A percentile compares a stretch with the other conserved stretches of the same genome.
These are phyloP conservation scores for Populus alba DNA, from an alignment of 345 rosid species.

Conservation along the genomic window DNA sequence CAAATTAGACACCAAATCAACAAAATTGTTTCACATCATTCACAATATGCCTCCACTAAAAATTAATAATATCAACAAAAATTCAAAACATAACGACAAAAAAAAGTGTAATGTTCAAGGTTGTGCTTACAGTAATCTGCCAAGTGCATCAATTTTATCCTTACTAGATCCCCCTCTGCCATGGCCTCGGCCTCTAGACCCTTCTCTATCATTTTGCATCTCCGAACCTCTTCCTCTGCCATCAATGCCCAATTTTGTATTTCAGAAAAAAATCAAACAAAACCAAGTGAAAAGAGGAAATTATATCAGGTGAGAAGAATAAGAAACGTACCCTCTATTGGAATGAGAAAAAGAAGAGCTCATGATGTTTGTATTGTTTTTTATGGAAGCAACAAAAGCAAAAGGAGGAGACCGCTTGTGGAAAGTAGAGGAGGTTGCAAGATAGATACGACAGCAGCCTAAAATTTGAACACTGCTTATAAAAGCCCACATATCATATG, in stretches of 20 bases:
- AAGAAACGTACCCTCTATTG: constrained; percentile 5
- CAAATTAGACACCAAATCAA: neutral
- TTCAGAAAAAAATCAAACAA: neutral
- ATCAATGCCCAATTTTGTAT: neutral
- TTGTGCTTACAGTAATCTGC: constrained; percentile 71
- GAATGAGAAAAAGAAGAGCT: constrained; percentile 17
- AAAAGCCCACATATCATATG: constrained; percentile 4
- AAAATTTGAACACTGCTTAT: constrained; percentile 1
- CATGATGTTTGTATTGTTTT: constrained; percentile 2
- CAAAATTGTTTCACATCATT: neutral
- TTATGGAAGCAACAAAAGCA: neutral
- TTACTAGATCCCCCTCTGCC: constrained; percentile 38
- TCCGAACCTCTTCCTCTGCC: constrained; percentile 44
- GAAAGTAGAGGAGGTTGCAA: neutral
- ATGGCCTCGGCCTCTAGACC: constrained; percentile 48
- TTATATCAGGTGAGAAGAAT: neutral
- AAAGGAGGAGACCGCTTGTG: neutral
- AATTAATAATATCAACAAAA: neutral
- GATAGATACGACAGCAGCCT: neutral
- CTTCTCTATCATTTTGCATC: constrained; percentile 36
- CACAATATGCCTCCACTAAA: neutral
- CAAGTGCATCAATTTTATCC: constrained; percentile 79
- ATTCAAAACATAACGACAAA: neutral
- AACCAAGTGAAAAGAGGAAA: too few species aligned
- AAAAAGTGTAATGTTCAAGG: neutral